These are phyloP conservation scores for Ehretia macrophylla DNA, from an alignment of 257 asterid genomes.

Conservation along the genomic window DNA sequence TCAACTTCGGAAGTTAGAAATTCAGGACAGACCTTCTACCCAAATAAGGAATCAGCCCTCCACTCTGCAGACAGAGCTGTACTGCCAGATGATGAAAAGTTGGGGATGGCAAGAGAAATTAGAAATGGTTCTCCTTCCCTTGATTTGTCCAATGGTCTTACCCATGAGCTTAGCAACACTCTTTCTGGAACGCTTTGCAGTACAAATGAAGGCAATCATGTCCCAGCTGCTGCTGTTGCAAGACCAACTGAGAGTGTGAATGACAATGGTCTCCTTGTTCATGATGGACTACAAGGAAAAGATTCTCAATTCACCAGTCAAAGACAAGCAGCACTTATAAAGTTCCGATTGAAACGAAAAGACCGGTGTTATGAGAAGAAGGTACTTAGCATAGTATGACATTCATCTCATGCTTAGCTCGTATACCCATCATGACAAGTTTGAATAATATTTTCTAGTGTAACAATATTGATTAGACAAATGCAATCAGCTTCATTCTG, in stretches of 20 bases:
- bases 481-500: too few relatives aligned
- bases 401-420: neutral
- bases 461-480: too few relatives aligned
- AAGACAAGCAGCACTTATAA: neutral
- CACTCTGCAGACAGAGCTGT: neutral
- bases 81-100: neutral
- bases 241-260: neutral
- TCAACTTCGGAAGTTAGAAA: neutral
- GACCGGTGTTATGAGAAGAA: slow-evolving; percentile 4
- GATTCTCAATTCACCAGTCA: neutral
- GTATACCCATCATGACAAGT: too few relatives aligned
- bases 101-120: neutral
- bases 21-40: neutral
- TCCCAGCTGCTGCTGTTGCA: neutral
- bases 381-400: neutral
- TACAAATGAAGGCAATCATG: neutral
- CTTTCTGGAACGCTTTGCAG: neutral
- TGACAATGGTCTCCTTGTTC: neutral
- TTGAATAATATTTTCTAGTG: too few relatives aligned
- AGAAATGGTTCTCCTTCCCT: neutral
- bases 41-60: too few relatives aligned
- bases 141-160: neutral
- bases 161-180: too few relatives aligned
- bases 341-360: slow-evolving; percentile 4
- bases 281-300: neutral